phyloP scores from a whole-genome alignment of 2,329 filamentous ascomycete genomes.

The Pyricularia sp. region DNA sequence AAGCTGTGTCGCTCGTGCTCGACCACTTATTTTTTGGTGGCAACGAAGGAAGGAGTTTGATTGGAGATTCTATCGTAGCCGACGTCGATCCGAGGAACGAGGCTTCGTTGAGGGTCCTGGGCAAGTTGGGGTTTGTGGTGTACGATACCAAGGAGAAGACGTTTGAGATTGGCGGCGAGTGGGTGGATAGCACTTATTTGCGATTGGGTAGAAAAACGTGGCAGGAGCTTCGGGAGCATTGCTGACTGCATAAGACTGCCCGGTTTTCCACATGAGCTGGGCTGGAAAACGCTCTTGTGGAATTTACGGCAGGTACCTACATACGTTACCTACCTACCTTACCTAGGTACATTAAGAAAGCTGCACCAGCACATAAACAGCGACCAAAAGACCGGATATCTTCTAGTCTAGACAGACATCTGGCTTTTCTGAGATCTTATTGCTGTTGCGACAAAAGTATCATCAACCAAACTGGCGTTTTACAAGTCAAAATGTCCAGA shows the following conservation, averaged over 20 bases:
- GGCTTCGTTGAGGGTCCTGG: not conserved
- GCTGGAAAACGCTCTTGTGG: not conserved
- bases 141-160: constrained; percentile 2
- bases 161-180: constrained; percentile 3
- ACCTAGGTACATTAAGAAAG: too few species aligned
- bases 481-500: not conserved
- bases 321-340: too few species aligned
- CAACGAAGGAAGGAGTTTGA: not conserved
- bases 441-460: not conserved
- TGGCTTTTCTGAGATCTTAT: not conserved
- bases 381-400: too few species aligned
- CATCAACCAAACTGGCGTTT: not conserved
- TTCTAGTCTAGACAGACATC: too few species aligned
- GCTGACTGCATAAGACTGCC: not conserved
- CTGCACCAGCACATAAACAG: too few species aligned
- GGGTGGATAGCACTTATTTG: constrained; percentile 5
- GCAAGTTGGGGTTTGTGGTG: constrained; percentile 4
- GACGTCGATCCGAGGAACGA: constrained; percentile 5
- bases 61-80: not conserved
- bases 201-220: not conserved
- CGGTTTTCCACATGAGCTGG: not conserved
- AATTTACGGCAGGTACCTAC: too few species aligned
- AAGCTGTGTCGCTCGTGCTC: constrained; percentile 2
- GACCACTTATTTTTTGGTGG: constrained; percentile 1
- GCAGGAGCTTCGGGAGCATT: not conserved